Evolutionary conservation across 2,329 filamentous ascomycete genomes (phyloP), one percentile per base, ranked within the genome.

Genomic region (Cladosporium austrohemisphaericum): DNA sequence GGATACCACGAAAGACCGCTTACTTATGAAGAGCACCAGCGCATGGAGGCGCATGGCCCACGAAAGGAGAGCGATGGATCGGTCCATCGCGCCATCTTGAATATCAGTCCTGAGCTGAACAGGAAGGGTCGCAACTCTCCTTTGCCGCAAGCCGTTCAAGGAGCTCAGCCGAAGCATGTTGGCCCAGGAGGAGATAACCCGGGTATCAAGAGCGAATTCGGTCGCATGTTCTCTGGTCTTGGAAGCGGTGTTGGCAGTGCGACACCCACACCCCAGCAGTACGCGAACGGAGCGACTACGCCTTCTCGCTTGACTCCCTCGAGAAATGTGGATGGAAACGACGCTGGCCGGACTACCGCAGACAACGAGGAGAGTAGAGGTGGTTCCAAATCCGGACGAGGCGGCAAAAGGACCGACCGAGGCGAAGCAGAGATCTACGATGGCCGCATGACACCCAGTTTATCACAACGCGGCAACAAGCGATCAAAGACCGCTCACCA

Each of bases 201-300:
- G 9, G 86, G 86, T 35, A 95, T 96, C 63, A 95, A 96, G 75
- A 94, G 84, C 64, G 92, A 96, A 65, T 91, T 96, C 65, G 91
- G 91, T 22, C 84, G 89, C 54, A 95, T 96, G 77, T 96, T 95
- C 69, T 89, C 88, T 14, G 92, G 92, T n/a, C 89, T 97, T 57
- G 91, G 83, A 13, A 84, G 81, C 65, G 83, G 83, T 28, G 74
- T 84, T 14, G 80, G 80, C 23, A 76, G 75, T 54, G 70, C 71
- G 22, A 75, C 66, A n/a, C 66, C 75, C 16, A 71, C 71, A 26
- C 60, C 63, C 35, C 68, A 69, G 11, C 69, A 74, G 26, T 69
- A 72, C 28, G 72, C 67, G n/a, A 76, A 75, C 55, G 74, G 75
- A 13, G 71, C 71, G 9, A 72, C 76, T 1, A 83, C 79, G 6